Base-by-base conservation (phyloP, 176 grass and related monocot species). In the Rhynchospora breviuscula region DNA sequence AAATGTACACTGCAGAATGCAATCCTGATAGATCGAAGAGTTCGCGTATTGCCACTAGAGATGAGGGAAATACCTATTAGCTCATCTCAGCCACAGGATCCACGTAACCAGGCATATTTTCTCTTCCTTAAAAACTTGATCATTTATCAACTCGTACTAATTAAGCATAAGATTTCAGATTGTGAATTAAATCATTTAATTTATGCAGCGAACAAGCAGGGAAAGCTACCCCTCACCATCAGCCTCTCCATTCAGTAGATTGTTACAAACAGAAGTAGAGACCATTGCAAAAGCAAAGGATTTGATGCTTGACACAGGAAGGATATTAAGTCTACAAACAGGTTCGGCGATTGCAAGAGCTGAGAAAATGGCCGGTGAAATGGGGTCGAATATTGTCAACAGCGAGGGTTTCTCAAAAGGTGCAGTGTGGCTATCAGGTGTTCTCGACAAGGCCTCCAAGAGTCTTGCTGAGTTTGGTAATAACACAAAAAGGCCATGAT, bases 261-360 rank as follows among this genome's bases (percentile, higher is more conserved):
- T 43, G 33, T 9, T 60, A 21, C 77, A 10, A 29, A 44, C 0
- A 60, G 77, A 80, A 61, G 77, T 13, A 63, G 78, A 82, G 46
- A 15, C 51, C 6, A 82, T 67, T 65, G 61, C n/a, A 66, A 82
- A 82, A 82, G 79, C 79, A 63, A 82, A 82, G 60, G 79, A 64
- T 51, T n/a, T 82, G 79, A 31, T 53, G 19, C 19, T 48, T 13
- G 17, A 82, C 59, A 82, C 61, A 3, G 43, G 59, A 29, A 14
- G 26, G 2, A 82, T 47, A 49, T 18, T 82, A 13, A 82, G 61
- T 8, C 31, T 48, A 67, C 61, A 48, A n/a, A 44, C 79, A 22
- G 23, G 61, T 5, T 7, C 79, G 1, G 26, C 14, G 3, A 48
- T 49, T 0, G n/a, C 47, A 2, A 52, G 46, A 26, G 71, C 47